Evolutionary conservation across 495 filamentous ascomycete species (phyloP), one percentile per base, ranked within the genome.

Genomic region (Aspergillus indologenus): DNA sequence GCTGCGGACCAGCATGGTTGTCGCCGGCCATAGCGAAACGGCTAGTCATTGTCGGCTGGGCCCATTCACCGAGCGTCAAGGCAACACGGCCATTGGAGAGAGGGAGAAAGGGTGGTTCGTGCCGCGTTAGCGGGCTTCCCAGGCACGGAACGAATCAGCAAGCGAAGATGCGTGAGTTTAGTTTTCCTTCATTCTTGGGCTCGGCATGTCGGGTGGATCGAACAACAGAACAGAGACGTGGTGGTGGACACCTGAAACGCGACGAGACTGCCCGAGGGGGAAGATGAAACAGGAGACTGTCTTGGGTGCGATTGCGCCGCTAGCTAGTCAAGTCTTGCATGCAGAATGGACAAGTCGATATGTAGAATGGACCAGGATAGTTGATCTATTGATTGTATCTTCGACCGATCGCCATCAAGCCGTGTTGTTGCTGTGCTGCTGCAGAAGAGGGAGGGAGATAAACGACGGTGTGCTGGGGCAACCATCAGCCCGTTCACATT

Each of bases 271-370:
- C 19, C 53, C 29, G 44, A 45, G 43, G 53, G n/a, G 42, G 45
- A n/a, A 53, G 53, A 17, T 64, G 58, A 64, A 64, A 64, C 62
- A 64, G 58, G 62, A 51, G 61, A 56, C 43, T n/a, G 15, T 21
- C 21, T 20, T 24, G 14, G n/a, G 34, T 54, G 31, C 42, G 48
- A 31, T 29, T 6, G 17, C 7, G n/a, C 22, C 34, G 9, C 9
- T 29, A 6, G 34, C 34, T 40, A 15, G 12, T 7, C 34, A 7
- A 2, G 34, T 54, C 51, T 24, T 12, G 22, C 54, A 19, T 34
- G 48, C 20, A 44, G 22, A 40, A 21, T n/a, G 19, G 19, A 51
- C 11, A 45, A 26, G 45, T 42, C 45, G 42, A 45, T 51, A 19
- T 34, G 23, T 7, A 31, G 17, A 18, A 20, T 22, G 6, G 5